Conservation (phyloP, 345 rosid genomes). For the Clausena lansium region DNA sequence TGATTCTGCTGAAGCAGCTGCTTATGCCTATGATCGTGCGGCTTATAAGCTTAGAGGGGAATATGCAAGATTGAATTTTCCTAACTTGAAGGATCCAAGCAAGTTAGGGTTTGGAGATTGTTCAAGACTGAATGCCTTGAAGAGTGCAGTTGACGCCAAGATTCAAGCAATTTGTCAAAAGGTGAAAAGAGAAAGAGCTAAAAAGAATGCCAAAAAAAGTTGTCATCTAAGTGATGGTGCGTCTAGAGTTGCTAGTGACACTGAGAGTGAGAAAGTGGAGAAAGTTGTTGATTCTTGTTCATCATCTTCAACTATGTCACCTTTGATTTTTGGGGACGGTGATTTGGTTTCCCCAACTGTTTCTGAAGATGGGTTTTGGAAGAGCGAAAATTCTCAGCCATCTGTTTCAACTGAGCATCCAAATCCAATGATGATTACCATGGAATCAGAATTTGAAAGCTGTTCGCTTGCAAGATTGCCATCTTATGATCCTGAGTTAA, state of each 20-base stretch:
- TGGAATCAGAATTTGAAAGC: constrained; percentile 43
- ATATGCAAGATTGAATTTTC: constrained; percentile 87
- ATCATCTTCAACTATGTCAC: constrained; percentile 32
- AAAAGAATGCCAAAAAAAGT: constrained; percentile 44
- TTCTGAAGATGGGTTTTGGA: constrained; percentile 52
- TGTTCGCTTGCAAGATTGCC: constrained; percentile 81
- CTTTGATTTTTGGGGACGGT: constrained; percentile 34
- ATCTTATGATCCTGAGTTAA: constrained; percentile 82
- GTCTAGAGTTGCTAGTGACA: not conserved
- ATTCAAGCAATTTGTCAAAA: constrained; percentile 87
- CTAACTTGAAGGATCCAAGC: constrained; percentile 62
- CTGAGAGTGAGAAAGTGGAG: constrained; percentile 9
- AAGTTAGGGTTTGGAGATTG: constrained; percentile 62
- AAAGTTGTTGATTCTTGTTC: constrained; percentile 37
- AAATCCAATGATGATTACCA: constrained; percentile 17
- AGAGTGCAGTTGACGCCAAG: constrained; percentile 73
- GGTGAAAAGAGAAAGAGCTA: constrained; percentile 59
- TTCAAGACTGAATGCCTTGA: constrained; percentile 55
- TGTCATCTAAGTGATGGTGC: not conserved
- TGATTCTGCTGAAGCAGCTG: constrained; percentile 88
- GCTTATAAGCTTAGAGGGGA: constrained; percentile 97
- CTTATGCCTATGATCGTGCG: constrained; percentile 94
- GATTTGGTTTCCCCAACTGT: constrained; percentile 37
- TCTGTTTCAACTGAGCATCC: constrained; percentile 40
- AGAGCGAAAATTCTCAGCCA: constrained; percentile 44